Evolutionary conservation across 2,329 filamentous ascomycete species (phyloP), one percentile per base, ranked within the genome.

Genomic region (Alternaria novae-zelandiae): DNA sequence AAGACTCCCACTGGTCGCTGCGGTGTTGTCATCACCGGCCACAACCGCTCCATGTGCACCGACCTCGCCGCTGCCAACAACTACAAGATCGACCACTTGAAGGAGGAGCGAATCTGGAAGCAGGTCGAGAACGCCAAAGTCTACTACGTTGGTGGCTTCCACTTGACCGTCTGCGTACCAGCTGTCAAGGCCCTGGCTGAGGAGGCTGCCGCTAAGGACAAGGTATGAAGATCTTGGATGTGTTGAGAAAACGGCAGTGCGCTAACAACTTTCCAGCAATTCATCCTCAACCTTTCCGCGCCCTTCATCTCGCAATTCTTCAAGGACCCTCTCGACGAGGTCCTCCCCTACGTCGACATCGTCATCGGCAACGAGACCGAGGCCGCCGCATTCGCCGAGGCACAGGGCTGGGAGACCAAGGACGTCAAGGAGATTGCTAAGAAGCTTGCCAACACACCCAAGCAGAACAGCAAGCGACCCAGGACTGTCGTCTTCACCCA

Each of bases 271-370:
- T 1, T 17, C 28, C 64, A 88, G 86, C 79, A 86, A 66, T 97
- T 98, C 82, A 89, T 94, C 74, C 89, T 99, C 73, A 96, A 94
- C 72, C 89, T 99, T 65, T 96, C 93, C 55, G 96, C 96, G 8
- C 96, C 96, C 64, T 99, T 99, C 86, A 97, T 99, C 77, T 86
- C 91, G 43, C 91, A 97, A 80, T 97, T 97, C 88, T 99, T 98
- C 91, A 97, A 97, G 87, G 94, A 97, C 54, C 91, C 89, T 70
- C 88, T 99, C 51, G 93, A 97, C 82, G 90, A 89, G 74, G 91
- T 92, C 58, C 86, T 93, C 57, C 91, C 92, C 28, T 97, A 97
- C 88, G 96, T 94, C 86, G 94, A 98, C 84, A 96, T 95, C 83
- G 86, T 98, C 66, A 92, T 99, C 80, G 95, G 94, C 78, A 99